Conservation (phyloP, 106 monocot species). For the Dendrobium nobile region DNA sequence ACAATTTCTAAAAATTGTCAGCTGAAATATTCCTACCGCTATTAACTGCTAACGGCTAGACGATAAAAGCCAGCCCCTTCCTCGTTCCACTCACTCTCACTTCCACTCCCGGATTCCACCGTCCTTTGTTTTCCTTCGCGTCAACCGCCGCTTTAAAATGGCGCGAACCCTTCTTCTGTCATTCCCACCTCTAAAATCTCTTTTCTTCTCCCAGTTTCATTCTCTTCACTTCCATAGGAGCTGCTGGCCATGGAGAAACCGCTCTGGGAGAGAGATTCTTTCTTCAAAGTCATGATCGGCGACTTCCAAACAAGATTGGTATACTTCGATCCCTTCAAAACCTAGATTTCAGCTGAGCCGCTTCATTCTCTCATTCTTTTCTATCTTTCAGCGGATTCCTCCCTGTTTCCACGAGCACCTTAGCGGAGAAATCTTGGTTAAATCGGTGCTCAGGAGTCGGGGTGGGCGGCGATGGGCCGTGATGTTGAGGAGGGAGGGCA, state of each 20-base stretch:
- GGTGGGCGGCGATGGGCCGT: slow-evolving; percentile 11
- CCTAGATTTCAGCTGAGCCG: neutral
- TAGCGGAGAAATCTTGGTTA: neutral
- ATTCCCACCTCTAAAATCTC: neutral
- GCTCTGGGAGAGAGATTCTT: slow-evolving; percentile 9
- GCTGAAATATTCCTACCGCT: no score
- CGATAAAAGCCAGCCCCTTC: no score
- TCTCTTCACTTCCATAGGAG: neutral
- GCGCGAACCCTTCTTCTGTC: neutral
- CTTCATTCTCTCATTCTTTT: neutral
- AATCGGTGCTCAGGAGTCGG: slow-evolving; percentile 1
- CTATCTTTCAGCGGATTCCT: slow-evolving; percentile 1
- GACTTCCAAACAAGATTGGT: slow-evolving; percentile 8
- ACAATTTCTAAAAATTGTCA: no score
- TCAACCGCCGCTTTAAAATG: neutral
- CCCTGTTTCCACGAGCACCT: slow-evolving; percentile 2
- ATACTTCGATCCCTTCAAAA: neutral
- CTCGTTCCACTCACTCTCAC: neutral
- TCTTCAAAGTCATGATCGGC: slow-evolving; percentile 21
- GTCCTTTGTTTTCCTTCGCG: neutral
- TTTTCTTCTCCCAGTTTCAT: neutral
- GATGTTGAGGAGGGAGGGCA: neutral
- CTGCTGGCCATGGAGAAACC: slow-evolving; percentile 6
- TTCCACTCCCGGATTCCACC: neutral
- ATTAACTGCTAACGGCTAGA: no score